Evolutionary conservation across 192 early-diverging fungal species (phyloP).

Genomic region (Coemansia sp.): DNA sequence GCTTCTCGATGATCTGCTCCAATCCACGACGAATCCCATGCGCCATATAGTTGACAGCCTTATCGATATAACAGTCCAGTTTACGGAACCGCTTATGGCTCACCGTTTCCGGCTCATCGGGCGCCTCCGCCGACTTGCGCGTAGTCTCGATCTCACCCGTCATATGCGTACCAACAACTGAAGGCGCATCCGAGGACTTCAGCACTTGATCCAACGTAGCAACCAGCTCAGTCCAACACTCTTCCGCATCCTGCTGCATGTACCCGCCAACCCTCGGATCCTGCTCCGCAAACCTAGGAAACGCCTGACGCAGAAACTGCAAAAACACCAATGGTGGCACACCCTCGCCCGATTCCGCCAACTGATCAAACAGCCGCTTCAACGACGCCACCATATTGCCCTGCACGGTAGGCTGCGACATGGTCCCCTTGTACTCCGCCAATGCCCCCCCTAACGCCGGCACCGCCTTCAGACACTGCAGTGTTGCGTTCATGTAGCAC

Average conservation of each 20-base stretch:
- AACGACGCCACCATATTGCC: constrained; percentile 70
- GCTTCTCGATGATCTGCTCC: constrained; percentile 86
- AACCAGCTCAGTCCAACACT: constrained; percentile 92
- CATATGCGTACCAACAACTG: constrained; percentile 78
- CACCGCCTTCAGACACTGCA: constrained; percentile 90
- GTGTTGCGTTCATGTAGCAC: constrained; percentile 84
- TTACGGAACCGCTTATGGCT: constrained; percentile 76
- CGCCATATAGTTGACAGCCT: constrained; percentile 45
- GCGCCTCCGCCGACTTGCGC: constrained; percentile 64
- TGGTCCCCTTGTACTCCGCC: constrained; percentile 37
- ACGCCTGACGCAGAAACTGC: constrained; percentile 73
- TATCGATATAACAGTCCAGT: constrained; percentile 69
- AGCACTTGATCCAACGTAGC: constrained; percentile 55
- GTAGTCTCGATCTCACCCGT: constrained; percentile 62
- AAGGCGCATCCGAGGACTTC: background rate
- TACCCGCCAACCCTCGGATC: constrained; percentile 65
- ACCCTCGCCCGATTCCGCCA: constrained; percentile 67
- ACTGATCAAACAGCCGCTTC: constrained; percentile 69
- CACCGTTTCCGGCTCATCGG: constrained; percentile 65
- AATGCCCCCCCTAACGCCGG: constrained; percentile 74
- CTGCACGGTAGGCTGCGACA: constrained; percentile 13
- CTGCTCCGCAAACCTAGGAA: constrained; percentile 85
- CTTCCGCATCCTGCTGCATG: constrained; percentile 98
- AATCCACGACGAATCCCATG: constrained; percentile 59
- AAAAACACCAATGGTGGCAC: constrained; percentile 80